A percentile compares a stretch with the other conserved stretches of the same genome.
phyloP scores from a whole-genome alignment of 139 green algal species.

The Desmodesmus armatus region DNA sequence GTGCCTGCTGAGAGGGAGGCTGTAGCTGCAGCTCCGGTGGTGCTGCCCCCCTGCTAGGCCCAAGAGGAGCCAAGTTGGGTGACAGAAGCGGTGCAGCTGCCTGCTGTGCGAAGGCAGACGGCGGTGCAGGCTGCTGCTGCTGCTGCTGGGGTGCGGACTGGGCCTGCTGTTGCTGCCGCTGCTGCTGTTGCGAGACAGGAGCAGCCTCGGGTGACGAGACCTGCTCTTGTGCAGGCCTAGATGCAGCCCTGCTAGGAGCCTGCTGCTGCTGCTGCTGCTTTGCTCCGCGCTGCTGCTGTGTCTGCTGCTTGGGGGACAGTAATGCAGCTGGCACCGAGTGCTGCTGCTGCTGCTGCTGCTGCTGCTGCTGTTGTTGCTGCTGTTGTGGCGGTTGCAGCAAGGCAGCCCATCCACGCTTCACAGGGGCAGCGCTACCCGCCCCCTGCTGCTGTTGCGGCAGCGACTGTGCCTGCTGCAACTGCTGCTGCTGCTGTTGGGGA shows the following conservation, averaged over 20 bases:
- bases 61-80: too few relatives aligned
- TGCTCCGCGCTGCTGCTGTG: background rate
- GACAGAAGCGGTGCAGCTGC: too few relatives aligned
- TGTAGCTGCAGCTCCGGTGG: conserved; percentile 9
- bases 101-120: background rate
- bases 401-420: background rate
- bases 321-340: background rate
- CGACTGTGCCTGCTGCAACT: background rate
- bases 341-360: background rate
- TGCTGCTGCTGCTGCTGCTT: conserved; percentile 33
- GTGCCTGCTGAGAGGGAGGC: background rate
- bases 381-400: background rate
- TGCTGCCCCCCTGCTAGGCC: too few relatives aligned
- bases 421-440: background rate
- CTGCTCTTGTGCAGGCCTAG: background rate
- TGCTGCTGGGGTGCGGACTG: background rate
- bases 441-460: background rate
- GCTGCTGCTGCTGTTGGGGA: conserved; percentile 14
- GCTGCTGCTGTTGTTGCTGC: conserved; percentile 5
- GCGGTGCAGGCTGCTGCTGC: conserved; percentile 15
- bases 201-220: background rate
- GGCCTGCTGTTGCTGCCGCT: background rate
- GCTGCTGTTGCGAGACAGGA: conserved; percentile 3
- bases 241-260: background rate
- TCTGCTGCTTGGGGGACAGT: background rate